Evolutionary conservation across 129 eudicot species (phyloP), one percentile per base, ranked within the genome.

Genomic region (Cynara cardunculus): DNA sequence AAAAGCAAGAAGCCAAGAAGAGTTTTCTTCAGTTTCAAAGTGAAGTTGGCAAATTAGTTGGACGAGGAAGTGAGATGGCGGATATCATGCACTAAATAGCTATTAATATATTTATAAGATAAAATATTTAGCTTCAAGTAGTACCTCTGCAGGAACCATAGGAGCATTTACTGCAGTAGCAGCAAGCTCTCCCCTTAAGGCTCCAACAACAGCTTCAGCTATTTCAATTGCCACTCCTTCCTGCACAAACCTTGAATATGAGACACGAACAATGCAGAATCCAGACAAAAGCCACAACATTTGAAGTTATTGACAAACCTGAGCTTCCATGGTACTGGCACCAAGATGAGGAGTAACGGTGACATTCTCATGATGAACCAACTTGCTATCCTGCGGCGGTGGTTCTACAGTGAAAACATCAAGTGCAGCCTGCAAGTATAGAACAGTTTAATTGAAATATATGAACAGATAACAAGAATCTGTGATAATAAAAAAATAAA

Each of bases 111-210:
- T 32, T 0, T 30, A 1, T 30, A 30, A 49, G 21, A 53, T 16
- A 53, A 61, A 21, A 61, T 21, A 61, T 61, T 14, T 39, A 16
- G 68, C 34, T 81, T 73, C 5, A 25, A 61, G 75, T 74, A 39
- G 65, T 91, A 91, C 98, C 98, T 94, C 96, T 86, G 98, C 92
- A 84, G 98, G 91, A 83, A 94, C 98, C 98, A 94, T 91, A 49
- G 97, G 98, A 25, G 98, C 98, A 83, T 94, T 94, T 69, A 94
- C 98, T 30, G 98, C 98, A 70, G 98, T 94, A 28, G 98, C 92
- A 70, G 98, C 96, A 90, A 94, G 98, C 85, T 94, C 98, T 32
- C 86, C 82, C 21, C 72, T 69, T 27, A 82, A 82, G 71, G 86
- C 86, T 25, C 82, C 82, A 70, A 82, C 82, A 61, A 82, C 78